Percentiles rank a stretch among this genome's conserved stretches.
Evolutionary conservation across 2,329 filamentous ascomycete genomes (phyloP).

Genomic region (Diaporthe caulivora): DNA sequence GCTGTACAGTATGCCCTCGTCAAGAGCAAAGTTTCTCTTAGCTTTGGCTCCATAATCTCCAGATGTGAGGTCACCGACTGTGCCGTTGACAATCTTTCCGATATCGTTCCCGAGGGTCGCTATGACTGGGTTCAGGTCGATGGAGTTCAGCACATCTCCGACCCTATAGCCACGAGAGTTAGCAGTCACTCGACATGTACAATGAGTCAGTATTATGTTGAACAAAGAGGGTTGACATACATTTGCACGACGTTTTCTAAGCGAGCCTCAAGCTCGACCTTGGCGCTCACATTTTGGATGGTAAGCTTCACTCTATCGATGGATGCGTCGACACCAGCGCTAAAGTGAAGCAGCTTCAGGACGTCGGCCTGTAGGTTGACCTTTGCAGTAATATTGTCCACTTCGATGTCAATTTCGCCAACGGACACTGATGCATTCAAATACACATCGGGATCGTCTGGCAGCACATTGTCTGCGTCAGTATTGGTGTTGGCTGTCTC

Average conservation of each 20-base stretch:
- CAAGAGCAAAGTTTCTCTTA: constrained; percentile 42
- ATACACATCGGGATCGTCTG: constrained; percentile 67
- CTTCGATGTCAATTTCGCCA: constrained; percentile 69
- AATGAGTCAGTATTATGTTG: not conserved
- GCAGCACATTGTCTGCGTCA: constrained; percentile 54
- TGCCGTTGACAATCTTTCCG: constrained; percentile 60
- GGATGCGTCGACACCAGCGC: constrained; percentile 69
- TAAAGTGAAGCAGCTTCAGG: constrained; percentile 69
- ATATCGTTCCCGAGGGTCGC: constrained; percentile 66
- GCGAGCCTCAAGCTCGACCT: constrained; percentile 70
- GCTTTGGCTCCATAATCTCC: constrained; percentile 35
- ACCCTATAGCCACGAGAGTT: constrained; percentile 47
- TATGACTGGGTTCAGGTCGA: constrained; percentile 72
- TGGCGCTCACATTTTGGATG: constrained; percentile 70
- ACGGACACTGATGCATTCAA: constrained; percentile 71
- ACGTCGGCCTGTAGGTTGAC: constrained; percentile 72
- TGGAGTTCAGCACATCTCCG: constrained; percentile 66
- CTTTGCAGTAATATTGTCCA: constrained; percentile 71
- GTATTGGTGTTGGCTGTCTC: constrained; percentile 63
- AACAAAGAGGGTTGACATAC: constrained; percentile 42
- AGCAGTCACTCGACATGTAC: not conserved
- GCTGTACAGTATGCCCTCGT: constrained; percentile 61
- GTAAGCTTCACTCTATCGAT: constrained; percentile 68
- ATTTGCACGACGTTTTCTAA: constrained; percentile 71
- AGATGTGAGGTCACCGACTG: constrained; percentile 45